These are phyloP conservation scores for Graphilbum fragrans DNA, from an alignment of 2,329 filamentous ascomycete species.

Conservation along the genomic window DNA sequence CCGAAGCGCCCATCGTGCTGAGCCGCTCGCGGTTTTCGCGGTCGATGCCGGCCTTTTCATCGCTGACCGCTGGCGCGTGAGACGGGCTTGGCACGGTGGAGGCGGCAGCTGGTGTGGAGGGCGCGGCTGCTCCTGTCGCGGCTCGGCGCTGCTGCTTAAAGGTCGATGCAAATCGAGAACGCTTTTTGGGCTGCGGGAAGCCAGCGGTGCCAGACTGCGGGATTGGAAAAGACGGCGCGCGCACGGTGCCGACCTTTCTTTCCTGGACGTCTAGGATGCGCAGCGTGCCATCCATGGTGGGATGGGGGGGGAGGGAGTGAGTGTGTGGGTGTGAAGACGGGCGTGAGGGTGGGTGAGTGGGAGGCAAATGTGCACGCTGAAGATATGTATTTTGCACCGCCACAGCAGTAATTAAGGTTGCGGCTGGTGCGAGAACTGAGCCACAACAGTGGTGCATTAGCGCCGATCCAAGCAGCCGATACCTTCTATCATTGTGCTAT, in stretches of 20 bases:
- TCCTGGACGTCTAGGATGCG: slow-evolving; percentile 71
- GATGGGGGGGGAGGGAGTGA: not conserved
- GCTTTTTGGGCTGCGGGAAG: slow-evolving; percentile 82
- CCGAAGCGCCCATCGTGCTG: slow-evolving; percentile 64
- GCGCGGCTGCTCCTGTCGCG: not conserved
- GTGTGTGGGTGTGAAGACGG: not conserved
- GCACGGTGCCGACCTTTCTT: slow-evolving; percentile 46
- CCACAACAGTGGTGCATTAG: slow-evolving; percentile 12
- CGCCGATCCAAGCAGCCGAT: slow-evolving; percentile 10
- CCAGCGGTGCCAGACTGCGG: slow-evolving; percentile 49
- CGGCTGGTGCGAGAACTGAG: slow-evolving; percentile 2
- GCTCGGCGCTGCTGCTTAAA: slow-evolving; percentile 62
- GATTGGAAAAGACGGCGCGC: slow-evolving; percentile 51
- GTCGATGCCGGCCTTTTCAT: slow-evolving; percentile 64
- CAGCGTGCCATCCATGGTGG: slow-evolving; percentile 28
- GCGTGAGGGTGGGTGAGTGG: not conserved
- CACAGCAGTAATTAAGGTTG: slow-evolving; percentile 8
- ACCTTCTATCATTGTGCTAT: slow-evolving; percentile 5
- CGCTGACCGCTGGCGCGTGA: slow-evolving; percentile 22
- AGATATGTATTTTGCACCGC: slow-evolving; percentile 4
- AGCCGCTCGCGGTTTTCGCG: slow-evolving; percentile 67
- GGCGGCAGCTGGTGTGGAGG: slow-evolving; percentile 6
- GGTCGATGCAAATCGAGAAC: slow-evolving; percentile 51
- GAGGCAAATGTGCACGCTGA: too few species aligned
- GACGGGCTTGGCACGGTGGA: not conserved